Evolutionary conservation across 1,284 basidiomycete genomes (phyloP), one percentile per base, ranked within the genome.

Genomic region (Hypsizygus ulmarius): DNA sequence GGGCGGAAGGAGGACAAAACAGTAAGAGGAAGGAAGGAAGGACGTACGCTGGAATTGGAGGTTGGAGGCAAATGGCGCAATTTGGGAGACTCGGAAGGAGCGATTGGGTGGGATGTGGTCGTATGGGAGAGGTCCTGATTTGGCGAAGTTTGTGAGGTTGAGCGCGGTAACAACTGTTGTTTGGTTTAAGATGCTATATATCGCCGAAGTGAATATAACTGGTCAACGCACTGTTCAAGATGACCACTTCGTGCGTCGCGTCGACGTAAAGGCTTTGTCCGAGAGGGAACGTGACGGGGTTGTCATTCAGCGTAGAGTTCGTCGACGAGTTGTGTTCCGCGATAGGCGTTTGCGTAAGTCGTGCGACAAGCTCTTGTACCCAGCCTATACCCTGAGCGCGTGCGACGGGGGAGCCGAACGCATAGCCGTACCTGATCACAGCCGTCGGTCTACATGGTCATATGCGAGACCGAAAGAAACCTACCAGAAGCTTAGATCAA

Each of bases 371-470:
- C 62, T 94, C 90, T 62, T 92, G 83, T 11, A 95, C 65, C 64
- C 87, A 97, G 18, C 93, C 94, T 28, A 90, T 75, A 27, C 94
- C 94, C 60, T 90, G 87, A 2, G 86, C 85, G 2, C 83, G 80
- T 1, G 81, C 81, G 6, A 92, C 76, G 0, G 91, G 90, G 0
- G 84, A 87, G 5, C 90, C 91, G 58, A 87, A 87, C 0, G 84
- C 88, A 10, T 87, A 87, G 60, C 82, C 78, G 59, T 92, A 88
- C 79, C 82, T 84, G 70, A 11, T 65, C 11, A 35, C 25, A 9
- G 41, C 30, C 55, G 51, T 28, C 57, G 33, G 32, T 54, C 53
- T 11, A 2, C 19, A 29, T 41, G 12, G 12, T 5, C 14, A 41
- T 2, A 5, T 16, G 7, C 5, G 14, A 21, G 14, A n/a, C 21